Conservation (phyloP, 768 basidiomycete genomes). For the Mycena haematopus region DNA sequence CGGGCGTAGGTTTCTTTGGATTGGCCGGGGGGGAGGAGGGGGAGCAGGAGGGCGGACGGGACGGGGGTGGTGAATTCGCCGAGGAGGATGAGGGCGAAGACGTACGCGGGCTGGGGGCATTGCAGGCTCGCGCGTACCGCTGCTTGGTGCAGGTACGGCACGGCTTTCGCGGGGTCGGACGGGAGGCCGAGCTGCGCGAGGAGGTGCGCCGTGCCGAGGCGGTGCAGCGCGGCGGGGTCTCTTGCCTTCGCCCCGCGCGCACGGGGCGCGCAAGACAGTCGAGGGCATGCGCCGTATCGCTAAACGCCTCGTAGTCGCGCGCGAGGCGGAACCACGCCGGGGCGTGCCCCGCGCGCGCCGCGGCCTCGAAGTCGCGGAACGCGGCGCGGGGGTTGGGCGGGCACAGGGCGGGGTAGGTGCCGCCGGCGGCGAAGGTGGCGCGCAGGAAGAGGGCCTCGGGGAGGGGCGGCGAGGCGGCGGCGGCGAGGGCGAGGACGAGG, state of each 20-base stretch:
- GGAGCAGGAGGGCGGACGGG: slow-evolving; percentile 38
- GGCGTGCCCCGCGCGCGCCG: slow-evolving; percentile 77
- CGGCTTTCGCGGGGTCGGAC: slow-evolving; percentile 39
- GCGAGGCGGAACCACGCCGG: slow-evolving; percentile 94
- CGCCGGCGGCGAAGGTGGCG: slow-evolving; percentile 75
- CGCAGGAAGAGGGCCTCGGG: slow-evolving; percentile 81
- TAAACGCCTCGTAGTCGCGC: slow-evolving; percentile 80
- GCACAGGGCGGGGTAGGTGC: slow-evolving; percentile 70
- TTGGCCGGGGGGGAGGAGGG: slow-evolving; percentile 59
- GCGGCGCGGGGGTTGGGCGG: slow-evolving; percentile 76
- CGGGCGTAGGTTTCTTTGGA: slow-evolving; percentile 61
- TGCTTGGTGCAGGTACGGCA: slow-evolving; percentile 80
- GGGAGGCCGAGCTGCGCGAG: slow-evolving; percentile 83
- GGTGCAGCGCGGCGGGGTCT: slow-evolving; percentile 48
- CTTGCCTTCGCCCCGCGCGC: slow-evolving; percentile 41
- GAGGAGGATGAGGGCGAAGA: slow-evolving; percentile 86
- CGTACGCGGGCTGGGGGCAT: slow-evolving; percentile 88
- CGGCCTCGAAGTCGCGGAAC: slow-evolving; percentile 88
- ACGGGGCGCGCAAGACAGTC: not conserved
- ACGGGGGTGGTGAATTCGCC: slow-evolving; percentile 26
- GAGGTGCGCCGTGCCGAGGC: slow-evolving; percentile 92
- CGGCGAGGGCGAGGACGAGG: slow-evolving; percentile 49
- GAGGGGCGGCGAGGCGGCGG: slow-evolving; percentile 37
- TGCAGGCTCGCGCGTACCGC: slow-evolving; percentile 76
- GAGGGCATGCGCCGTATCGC: not conserved